Conservation (phyloP, 2,329 filamentous ascomycete species). For the Cercospora beticola region DNA sequence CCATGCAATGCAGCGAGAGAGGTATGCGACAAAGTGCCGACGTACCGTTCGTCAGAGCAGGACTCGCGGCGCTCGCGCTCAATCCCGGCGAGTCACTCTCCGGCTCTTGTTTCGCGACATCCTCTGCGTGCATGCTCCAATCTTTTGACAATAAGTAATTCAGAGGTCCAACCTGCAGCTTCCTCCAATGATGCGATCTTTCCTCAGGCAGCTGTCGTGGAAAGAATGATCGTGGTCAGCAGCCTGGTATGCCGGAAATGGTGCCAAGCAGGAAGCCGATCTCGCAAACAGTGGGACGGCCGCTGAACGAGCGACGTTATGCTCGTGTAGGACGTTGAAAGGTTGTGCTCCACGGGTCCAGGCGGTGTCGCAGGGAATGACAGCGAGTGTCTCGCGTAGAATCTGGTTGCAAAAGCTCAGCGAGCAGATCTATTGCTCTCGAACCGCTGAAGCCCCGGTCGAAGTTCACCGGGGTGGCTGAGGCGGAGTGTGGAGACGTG, state of each 20-base stretch:
- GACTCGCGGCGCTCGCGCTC: constrained; percentile 16
- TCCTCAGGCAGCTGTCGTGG: not conserved
- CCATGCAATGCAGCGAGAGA: not conserved
- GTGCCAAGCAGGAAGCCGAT: not conserved
- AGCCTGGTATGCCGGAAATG: not conserved
- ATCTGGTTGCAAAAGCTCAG: not conserved
- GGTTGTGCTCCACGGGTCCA: not conserved
- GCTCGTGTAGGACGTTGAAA: not conserved
- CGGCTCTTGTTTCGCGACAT: constrained; percentile 26
- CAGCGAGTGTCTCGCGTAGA: not conserved
- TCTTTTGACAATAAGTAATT: not conserved
- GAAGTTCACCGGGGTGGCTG: not conserved
- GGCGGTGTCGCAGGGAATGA: not conserved
- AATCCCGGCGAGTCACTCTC: constrained; percentile 30
- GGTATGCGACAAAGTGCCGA: not conserved
- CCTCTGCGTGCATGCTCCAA: constrained; percentile 33
- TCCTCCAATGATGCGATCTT: not conserved
- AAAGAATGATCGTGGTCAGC: not conserved
- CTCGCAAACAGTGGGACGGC: not conserved
- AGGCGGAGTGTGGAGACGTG: not conserved
- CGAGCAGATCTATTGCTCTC: not conserved
- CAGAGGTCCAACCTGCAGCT: constrained; percentile 6
- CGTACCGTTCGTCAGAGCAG: constrained; percentile 24
- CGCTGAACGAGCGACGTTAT: not conserved
- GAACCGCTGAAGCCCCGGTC: constrained; percentile 3